Conservation (phyloP, 2,329 filamentous ascomycete genomes). For the Ophioceras dolichostomum region DNA sequence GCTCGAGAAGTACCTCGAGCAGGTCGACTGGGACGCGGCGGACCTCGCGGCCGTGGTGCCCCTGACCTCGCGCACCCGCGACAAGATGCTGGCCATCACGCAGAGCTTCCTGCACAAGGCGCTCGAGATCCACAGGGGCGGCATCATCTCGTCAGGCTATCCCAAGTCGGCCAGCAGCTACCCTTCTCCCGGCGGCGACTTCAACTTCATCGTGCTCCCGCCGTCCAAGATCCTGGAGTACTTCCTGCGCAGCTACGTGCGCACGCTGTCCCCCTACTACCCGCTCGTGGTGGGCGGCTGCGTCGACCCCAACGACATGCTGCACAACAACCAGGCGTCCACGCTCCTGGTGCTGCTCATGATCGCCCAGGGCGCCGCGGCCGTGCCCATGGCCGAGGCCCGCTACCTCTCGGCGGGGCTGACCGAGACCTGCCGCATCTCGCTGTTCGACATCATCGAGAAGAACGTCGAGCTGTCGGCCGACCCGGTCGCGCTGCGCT, state of each 20-base stretch:
- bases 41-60: conserved; percentile 30
- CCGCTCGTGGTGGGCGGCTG: conserved; percentile 46
- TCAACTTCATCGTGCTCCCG: conserved; percentile 54
- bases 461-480: conserved; percentile 57
- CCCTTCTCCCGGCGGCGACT: conserved; percentile 22
- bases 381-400: conserved; percentile 53
- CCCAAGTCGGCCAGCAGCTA: conserved; percentile 28
- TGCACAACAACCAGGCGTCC: conserved; percentile 53
- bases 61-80: conserved; percentile 39
- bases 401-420: conserved; percentile 53
- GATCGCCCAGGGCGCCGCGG: conserved; percentile 58
- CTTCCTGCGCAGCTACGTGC: conserved; percentile 53
- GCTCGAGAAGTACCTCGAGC: conserved; percentile 27
- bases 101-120: conserved; percentile 61
- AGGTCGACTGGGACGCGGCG: conserved; percentile 20
- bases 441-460: conserved; percentile 59
- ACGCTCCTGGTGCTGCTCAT: conserved; percentile 57
- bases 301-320: conserved; percentile 54
- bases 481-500: conserved; percentile 51
- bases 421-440: conserved; percentile 60
- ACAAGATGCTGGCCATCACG: conserved; percentile 60
- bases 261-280: conserved; percentile 55
- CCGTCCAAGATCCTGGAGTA: conserved; percentile 54
- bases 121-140: conserved; percentile 51
- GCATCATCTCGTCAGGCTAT: conserved; percentile 17